Percentiles rank a stretch among this genome's conserved stretches.
Conservation (phyloP, 1,284 basidiomycete genomes). For the Cryptococcus deneoformans region DNA sequence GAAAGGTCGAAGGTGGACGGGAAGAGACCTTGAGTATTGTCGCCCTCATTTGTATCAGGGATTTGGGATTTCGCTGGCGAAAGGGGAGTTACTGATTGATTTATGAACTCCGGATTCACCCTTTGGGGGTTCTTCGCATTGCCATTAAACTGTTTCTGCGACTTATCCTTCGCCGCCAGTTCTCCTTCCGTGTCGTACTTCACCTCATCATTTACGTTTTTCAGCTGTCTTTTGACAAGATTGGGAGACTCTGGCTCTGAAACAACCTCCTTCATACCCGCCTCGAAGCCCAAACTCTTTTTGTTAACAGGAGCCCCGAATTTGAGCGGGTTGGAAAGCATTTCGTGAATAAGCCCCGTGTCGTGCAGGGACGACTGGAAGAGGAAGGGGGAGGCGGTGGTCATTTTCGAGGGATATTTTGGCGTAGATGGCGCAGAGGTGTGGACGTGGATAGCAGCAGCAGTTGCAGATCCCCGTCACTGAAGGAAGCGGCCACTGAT, state of each 20-base stretch:
- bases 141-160: neutral
- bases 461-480: too few species aligned
- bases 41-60: neutral
- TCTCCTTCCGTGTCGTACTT: neutral
- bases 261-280: constrained; percentile 15
- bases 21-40: constrained; percentile 7
- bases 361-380: constrained; percentile 6
- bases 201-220: neutral
- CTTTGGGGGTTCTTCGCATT: constrained; percentile 1
- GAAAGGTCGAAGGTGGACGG: constrained; percentile 17
- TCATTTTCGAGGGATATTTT: neutral
- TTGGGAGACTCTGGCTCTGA: constrained; percentile 18
- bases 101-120: neutral
- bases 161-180: neutral
- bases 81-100: neutral
- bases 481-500: too few species aligned
- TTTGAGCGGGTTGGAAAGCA: constrained; percentile 12
- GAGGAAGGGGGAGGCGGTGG: constrained; percentile 1
- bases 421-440: neutral
- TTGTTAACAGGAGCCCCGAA: constrained; percentile 17
- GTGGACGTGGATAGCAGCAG: too few species aligned
- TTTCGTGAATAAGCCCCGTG: constrained; percentile 11
- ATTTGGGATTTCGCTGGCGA: neutral
- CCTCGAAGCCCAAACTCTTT: constrained; percentile 8
- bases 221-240: neutral